phyloP scores from a whole-genome alignment of 768 basidiomycete species.

The Boletus patriciae region DNA sequence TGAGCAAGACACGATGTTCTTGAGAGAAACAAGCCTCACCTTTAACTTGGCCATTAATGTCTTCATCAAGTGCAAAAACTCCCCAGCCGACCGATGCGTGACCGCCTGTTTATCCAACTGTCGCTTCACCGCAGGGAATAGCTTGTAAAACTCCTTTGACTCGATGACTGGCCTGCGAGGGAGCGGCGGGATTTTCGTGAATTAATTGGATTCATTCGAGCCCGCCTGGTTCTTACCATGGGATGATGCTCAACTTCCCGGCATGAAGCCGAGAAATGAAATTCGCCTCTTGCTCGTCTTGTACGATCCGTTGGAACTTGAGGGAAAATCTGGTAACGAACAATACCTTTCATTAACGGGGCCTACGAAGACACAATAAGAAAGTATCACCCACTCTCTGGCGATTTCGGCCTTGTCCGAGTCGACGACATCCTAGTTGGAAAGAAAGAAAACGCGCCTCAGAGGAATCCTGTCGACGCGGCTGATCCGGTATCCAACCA shows the following conservation, averaged over 20 bases:
- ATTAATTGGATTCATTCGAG: neutral
- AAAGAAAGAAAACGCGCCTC: neutral
- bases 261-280: slow-evolving; percentile 61
- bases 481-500: neutral
- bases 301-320: slow-evolving; percentile 63
- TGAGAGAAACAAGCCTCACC: slow-evolving; percentile 29
- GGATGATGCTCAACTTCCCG: slow-evolving; percentile 55
- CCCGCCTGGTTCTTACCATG: slow-evolving; percentile 40
- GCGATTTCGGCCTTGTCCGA: slow-evolving; percentile 59
- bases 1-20: neutral
- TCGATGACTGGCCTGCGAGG: slow-evolving; percentile 54
- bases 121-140: slow-evolving; percentile 50
- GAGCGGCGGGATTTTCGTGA: neutral
- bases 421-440: slow-evolving; percentile 61
- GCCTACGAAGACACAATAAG: neutral
- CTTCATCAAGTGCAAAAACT: slow-evolving; percentile 58
- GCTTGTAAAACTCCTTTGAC: slow-evolving; percentile 55
- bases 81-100: slow-evolving; percentile 51
- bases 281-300: slow-evolving; percentile 58
- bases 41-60: slow-evolving; percentile 71
- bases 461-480: neutral
- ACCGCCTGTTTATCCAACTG: slow-evolving; percentile 48
- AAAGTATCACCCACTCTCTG: slow-evolving; percentile 44
- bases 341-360: neutral
- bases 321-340: slow-evolving; percentile 44